Percentiles rank a stretch among this genome's conserved stretches.
phyloP scores from a whole-genome alignment of 208 protist genomes.

The Histomonas meleagridis region DNA sequence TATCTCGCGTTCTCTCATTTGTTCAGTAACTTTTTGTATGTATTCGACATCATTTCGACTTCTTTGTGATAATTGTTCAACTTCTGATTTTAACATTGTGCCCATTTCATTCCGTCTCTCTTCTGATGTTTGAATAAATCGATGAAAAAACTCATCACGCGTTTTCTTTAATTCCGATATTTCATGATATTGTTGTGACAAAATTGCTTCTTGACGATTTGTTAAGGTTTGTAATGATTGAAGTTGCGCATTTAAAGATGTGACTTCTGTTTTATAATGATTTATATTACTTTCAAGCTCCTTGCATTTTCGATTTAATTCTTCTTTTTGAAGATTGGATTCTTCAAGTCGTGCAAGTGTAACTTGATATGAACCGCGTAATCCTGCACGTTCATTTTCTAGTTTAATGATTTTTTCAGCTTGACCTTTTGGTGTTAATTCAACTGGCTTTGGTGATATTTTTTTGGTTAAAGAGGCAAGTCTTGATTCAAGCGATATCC shows the following conservation, averaged over 20 bases:
- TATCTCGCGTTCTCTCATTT: background rate
- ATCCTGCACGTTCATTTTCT: background rate
- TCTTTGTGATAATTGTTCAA: background rate
- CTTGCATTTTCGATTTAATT: background rate
- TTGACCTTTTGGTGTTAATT: background rate
- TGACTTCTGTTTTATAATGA: background rate
- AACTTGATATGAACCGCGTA: background rate
- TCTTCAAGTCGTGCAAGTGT: background rate
- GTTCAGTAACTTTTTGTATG: conserved; percentile 12
- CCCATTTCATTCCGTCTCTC: background rate
- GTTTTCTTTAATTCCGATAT: background rate
- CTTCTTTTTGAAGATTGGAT: background rate
- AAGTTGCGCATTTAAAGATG: background rate
- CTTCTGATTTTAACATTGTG: background rate
- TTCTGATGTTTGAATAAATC: background rate
- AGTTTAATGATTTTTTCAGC: background rate
- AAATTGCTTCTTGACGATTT: background rate
- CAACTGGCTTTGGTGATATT: background rate
- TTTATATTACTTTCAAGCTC: background rate
- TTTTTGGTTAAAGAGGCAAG: background rate
- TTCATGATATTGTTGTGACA: background rate
- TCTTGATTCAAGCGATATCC: background rate
- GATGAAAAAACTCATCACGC: background rate
- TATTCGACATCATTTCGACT: conserved; percentile 3
- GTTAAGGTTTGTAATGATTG: background rate